phyloP scores from a whole-genome alignment of 1,139 yeast species.

The Blastobotrys ciferrii region DNA sequence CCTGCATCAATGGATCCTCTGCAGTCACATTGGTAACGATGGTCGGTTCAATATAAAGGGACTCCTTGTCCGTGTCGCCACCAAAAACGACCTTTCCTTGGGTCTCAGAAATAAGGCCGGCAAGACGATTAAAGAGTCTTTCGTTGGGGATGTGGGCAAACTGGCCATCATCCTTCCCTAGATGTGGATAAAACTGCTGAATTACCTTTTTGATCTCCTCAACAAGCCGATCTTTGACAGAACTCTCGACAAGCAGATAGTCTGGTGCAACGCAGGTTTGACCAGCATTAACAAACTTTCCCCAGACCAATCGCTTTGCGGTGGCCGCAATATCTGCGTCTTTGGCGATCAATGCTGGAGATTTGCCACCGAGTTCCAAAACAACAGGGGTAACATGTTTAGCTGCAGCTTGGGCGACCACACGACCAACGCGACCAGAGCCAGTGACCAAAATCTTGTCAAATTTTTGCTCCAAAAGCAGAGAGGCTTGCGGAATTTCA shows the following conservation, averaged over 20 bases:
- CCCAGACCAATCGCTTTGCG: slow-evolving; percentile 75
- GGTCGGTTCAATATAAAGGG: slow-evolving; percentile 71
- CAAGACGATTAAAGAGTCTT: slow-evolving; percentile 54
- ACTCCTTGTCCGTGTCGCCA: slow-evolving; percentile 46
- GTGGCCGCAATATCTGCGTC: slow-evolving; percentile 47
- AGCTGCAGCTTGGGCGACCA: slow-evolving; percentile 80
- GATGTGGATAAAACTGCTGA: slow-evolving; percentile 47
- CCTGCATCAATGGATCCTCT: slow-evolving; percentile 69
- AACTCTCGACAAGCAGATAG: slow-evolving; percentile 65
- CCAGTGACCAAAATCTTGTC: slow-evolving; percentile 92
- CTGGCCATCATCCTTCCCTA: slow-evolving; percentile 37
- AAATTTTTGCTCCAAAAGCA: slow-evolving; percentile 61
- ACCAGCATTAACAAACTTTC: slow-evolving; percentile 78
- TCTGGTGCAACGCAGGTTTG: slow-evolving; percentile 92
- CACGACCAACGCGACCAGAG: slow-evolving; percentile 68
- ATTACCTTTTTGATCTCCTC: slow-evolving; percentile 45
- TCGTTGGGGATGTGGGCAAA: slow-evolving; percentile 66
- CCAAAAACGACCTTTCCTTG: slow-evolving; percentile 60
- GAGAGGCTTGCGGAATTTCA: slow-evolving; percentile 65
- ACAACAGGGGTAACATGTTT: slow-evolving; percentile 76
- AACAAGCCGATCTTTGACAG: slow-evolving; percentile 54
- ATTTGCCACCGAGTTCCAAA: slow-evolving; percentile 91
- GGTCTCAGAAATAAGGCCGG: slow-evolving; percentile 47
- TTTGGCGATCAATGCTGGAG: slow-evolving; percentile 71
- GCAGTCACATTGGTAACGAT: slow-evolving; percentile 59